Evolutionary conservation across 2,329 filamentous ascomycete genomes (phyloP).

Genomic region (Pyrenophora seminiperda): DNA sequence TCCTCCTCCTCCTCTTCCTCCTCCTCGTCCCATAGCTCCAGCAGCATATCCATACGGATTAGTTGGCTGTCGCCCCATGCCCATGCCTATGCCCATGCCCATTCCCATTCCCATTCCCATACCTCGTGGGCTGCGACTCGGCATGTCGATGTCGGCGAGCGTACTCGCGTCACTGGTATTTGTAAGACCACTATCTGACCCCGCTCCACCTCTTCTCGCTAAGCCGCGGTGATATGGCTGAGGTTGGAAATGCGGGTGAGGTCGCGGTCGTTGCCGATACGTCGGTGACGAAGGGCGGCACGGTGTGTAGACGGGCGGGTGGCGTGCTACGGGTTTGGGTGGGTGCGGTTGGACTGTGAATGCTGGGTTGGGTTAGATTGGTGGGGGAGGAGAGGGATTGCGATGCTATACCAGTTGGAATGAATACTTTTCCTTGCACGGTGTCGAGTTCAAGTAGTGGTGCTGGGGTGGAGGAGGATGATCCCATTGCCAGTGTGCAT

Average conservation of each 20-base stretch:
- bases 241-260: neutral
- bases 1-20: neutral
- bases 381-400: no score
- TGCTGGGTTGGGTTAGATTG: no score
- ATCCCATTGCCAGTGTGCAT: no score
- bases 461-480: neutral
- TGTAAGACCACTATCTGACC: no score
- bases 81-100: neutral
- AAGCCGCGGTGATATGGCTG: neutral
- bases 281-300: neutral
- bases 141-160: neutral
- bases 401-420: neutral
- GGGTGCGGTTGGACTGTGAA: constrained; percentile 12
- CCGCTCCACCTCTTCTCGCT: no score
- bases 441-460: neutral
- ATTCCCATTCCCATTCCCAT: neutral
- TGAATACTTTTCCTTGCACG: no score
- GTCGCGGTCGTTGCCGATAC: neutral
- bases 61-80: neutral
- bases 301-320: constrained; percentile 3
- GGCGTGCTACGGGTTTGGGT: neutral
- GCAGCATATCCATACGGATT: neutral
- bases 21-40: neutral
- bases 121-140: neutral
- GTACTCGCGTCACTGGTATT: no score